Base-by-base conservation (phyloP, 345 rosid species). In the Geranium brycei region DNA sequence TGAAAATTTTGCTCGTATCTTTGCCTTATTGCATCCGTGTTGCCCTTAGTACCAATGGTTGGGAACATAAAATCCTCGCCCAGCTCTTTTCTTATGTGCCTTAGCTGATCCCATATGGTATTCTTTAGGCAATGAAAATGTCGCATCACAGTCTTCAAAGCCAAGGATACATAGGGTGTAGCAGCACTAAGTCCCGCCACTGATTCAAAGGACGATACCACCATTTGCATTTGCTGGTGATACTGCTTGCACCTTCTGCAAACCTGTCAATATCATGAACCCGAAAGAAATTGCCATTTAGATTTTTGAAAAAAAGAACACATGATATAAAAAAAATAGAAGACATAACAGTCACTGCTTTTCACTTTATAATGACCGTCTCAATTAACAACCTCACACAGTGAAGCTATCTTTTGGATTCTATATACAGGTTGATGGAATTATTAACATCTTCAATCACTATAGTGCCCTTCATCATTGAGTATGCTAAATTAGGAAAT, bases 181-280 rank as follows among this genome's bases (percentile, higher is more conserved):
- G 87, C 76, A 59, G 81, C 77, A 57, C 79, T 67, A 13, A 84
- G 89, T 13, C 92, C 89, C 0, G 87, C 75, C 3, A 86, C 89
- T 0, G 84, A 69, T 64, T 86, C 87, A 30, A 84, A 86, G 7
- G 87, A 84, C 4, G 92, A 80, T n/a, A 83, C 83, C 57, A 80
- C 87, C 85, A 80, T 80, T 69, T 84, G 80, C 81, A 84, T 82
- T 61, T 87, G 89, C 66, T 84, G 89, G 56, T 84, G 28, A 23
- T 82, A 82, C 13, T 77, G 74, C 78, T 78, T 80, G 78, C 76
- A 82, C 68, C 78, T 76, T 71, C 72, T 79, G 71, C 72, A 66
- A 38, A 87, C 83, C 92, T 82, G 68, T 72, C 62, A 61, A 61
- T 3, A 3, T 0, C 41, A 47, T 47, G 13, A 47, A 8, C 3